Base-by-base conservation (phyloP, 257 asterid genomes). In the Salvia miltiorrhiza region DNA sequence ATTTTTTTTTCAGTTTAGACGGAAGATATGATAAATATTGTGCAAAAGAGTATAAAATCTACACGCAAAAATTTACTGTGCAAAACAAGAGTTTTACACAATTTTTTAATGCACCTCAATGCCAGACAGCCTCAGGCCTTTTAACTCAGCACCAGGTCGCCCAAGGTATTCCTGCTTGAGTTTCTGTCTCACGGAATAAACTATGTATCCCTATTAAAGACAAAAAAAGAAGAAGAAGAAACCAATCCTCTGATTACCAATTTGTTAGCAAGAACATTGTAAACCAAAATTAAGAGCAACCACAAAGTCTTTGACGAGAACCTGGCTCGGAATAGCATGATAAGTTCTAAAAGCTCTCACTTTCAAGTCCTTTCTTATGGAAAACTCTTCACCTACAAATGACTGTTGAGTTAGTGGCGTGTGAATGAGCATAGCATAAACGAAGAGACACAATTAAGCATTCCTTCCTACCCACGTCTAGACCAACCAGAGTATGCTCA, bases 321-420 rank as follows among this genome's bases (percentile, higher is more conserved):
- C 98, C 98, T 90, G 99, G 80, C 99, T 89, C 13, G 97, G 97
- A 78, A 94, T 82, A 73, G 62, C 88, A 63, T 89, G 97, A 77
- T 87, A 91, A 45, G 97, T 94, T 80, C 70, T 85, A 70, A 94
- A 94, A 23, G 99, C 95, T 80, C 69, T 91, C 76, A 89, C 96
- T 86, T 81, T 91, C 52, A 94, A 92, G 76, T 91, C 97, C 63
- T 79, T 86, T 69, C 97, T 81, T 63, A 91, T 69, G 76, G 20
- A 67, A 77, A 86, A 77, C 79, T 91, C 99, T 78, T 94, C 99
- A 60, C 99, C 99, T 90, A 73, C 24, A 87, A 56, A 73, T 72
- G 62, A 73, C 28, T 41, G 7, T 20, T 1, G 32, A 75, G 39
- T 43, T 48, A 77, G 56, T 9, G 33, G 53, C 50, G 3, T 11